Base-by-base conservation (phyloP, 345 rosid species). In the Citrus hindsii region DNA sequence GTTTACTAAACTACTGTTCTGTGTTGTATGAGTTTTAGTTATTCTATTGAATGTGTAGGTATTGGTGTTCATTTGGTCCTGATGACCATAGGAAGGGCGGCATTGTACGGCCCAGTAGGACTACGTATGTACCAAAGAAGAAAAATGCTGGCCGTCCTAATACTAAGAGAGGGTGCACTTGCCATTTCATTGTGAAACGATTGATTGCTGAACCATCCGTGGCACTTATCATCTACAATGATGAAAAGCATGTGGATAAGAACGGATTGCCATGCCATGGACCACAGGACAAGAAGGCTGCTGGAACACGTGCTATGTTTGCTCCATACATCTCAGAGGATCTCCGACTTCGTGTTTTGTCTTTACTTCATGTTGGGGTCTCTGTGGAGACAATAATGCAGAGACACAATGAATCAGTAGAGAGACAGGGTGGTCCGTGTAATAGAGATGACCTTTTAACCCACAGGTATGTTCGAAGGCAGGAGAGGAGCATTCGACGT, bases 11-110 rank as follows among this genome's bases (percentile, higher is more conserved):
- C 14, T 5, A 61, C 55, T 32, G 32, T 75, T 5, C 24, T 48
- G 53, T 27, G 27, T 74, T n/a, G 19, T 51, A 10, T 30, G 59
- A 70, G 16, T 42, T 75, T 77, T 30, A 78, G 21, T 81, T 64
- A 25, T 78, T 40, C 28, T 35, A 58, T 82, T 80, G 19, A 79
- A 74, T 77, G 73, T 80, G 72, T 85, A 95, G 98, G 92, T 95
- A 95, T 83, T 95, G 98, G 99, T 95, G 98, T 85, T 95, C 99
- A 25, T 95, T 92, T 87, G 99, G 98, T 33, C 97, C 99, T 53
- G 97, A 95, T 82, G 99, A 94, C 79, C 97, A 91, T 77, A 85
- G 98, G 75, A 92, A 88, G 82, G 98, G 99, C 48, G 95, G 98
- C 71, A 63, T 89, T 48, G 92, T 94, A 37, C 85, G 98, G 71